Percentiles rank a stretch among this genome's conserved stretches.
Evolutionary conservation across 2,329 filamentous ascomycete species (phyloP).

Genomic region (Clarireedia hainanense): DNA sequence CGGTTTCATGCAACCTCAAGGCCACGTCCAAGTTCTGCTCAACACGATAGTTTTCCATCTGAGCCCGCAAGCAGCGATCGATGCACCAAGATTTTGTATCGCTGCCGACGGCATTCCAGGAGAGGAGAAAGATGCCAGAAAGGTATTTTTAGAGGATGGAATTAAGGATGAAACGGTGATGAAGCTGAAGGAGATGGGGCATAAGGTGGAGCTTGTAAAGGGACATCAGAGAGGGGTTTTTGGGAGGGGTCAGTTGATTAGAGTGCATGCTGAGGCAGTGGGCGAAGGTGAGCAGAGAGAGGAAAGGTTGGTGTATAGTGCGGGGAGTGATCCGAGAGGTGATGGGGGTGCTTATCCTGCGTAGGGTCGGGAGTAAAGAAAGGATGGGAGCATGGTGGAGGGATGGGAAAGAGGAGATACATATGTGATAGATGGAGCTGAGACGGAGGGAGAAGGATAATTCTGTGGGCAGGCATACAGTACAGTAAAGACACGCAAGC

Average conservation of each 20-base stretch:
- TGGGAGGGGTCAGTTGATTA: constrained; percentile 80
- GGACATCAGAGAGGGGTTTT: constrained; percentile 63
- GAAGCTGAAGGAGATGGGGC: constrained; percentile 62
- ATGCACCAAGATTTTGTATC: constrained; percentile 87
- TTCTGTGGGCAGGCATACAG: no score
- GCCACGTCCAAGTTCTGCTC: constrained; percentile 85
- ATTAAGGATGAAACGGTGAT: constrained; percentile 61
- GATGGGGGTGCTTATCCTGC: constrained; percentile 63
- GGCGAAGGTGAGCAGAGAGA: constrained; percentile 47
- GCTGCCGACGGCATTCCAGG: constrained; percentile 60
- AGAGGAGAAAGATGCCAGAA: constrained; percentile 43
- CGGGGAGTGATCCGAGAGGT: constrained; percentile 78
- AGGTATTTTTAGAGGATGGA: constrained; percentile 76
- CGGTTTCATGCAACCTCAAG: constrained; percentile 97
- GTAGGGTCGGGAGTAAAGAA: neutral
- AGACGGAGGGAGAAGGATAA: no score
- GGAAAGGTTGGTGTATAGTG: constrained; percentile 69
- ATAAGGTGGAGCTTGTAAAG: constrained; percentile 61
- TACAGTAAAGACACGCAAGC: no score
- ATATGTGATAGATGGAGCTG: no score
- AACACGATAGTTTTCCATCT: constrained; percentile 80
- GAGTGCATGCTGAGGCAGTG: constrained; percentile 64
- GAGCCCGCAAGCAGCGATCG: constrained; percentile 79
- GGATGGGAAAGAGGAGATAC: no score
- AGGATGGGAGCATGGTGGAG: no score